Evolutionary conservation across 495 filamentous ascomycete genomes (phyloP).

Genomic region (Acidiella bohemica): DNA sequence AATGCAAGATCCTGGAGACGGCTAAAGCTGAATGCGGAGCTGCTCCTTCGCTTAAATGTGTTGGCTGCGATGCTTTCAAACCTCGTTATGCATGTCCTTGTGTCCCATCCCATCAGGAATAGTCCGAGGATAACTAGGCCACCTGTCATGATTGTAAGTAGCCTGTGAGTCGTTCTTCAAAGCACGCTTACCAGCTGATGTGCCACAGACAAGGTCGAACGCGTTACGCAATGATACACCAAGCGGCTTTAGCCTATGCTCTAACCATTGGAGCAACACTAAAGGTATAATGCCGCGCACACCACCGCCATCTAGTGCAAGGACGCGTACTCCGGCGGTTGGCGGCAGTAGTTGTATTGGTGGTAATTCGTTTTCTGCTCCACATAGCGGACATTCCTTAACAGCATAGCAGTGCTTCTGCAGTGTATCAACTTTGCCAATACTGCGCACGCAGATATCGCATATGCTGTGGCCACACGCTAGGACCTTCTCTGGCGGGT

Average conservation of each 20-base stretch:
- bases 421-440: conserved; percentile 8
- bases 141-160: not conserved
- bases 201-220: conserved; percentile 27
- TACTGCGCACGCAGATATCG: conserved; percentile 24
- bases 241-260: conserved; percentile 20
- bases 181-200: conserved; percentile 7
- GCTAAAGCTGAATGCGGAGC: not conserved
- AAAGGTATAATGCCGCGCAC: conserved; percentile 28
- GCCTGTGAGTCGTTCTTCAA: not conserved
- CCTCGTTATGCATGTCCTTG: not conserved
- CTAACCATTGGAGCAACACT: conserved; percentile 24
- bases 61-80: not conserved
- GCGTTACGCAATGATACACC: conserved; percentile 22
- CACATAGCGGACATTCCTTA: not conserved
- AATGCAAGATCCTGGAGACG: not conserved
- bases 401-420: not conserved
- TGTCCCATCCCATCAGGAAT: not conserved
- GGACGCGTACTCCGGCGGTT: conserved; percentile 25
- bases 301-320: conserved; percentile 29
- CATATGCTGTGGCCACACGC: conserved; percentile 26
- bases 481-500: conserved; percentile 22
- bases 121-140: not conserved
- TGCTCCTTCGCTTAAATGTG: not conserved
- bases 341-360: conserved; percentile 24
- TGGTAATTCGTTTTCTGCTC: conserved; percentile 11